A percentile compares a stretch with the other conserved stretches of the same genome.
Evolutionary conservation across 108 stramenopile species (phyloP).

Genomic region (Discostella pseudostelligera): DNA sequence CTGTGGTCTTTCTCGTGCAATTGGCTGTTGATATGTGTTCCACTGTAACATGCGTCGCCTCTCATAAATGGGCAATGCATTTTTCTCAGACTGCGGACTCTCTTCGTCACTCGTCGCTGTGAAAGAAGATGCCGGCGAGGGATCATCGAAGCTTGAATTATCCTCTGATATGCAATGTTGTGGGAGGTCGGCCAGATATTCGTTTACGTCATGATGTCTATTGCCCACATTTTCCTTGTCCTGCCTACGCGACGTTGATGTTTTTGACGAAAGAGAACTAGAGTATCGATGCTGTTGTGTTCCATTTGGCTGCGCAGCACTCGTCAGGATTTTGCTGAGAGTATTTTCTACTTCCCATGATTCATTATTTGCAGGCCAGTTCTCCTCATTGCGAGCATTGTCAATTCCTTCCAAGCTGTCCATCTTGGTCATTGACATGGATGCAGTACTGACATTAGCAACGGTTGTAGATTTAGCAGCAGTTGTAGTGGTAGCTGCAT

Average conservation of each 20-base stretch:
- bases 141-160: not conserved
- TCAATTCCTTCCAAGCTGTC: not conserved
- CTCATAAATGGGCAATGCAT: not conserved
- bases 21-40: not conserved
- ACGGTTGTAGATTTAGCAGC: not conserved
- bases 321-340: no score
- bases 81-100: not conserved
- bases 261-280: not conserved
- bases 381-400: not conserved
- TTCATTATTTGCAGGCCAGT: no score
- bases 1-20: not conserved
- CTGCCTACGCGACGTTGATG: not conserved
- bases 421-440: not conserved
- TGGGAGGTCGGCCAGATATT: not conserved
- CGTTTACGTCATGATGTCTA: not conserved
- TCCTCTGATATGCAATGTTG: no score
- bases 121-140: constrained; percentile 1
- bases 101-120: not conserved
- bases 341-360: no score
- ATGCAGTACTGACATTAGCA: not conserved
- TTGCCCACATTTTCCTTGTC: not conserved
- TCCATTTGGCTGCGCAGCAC: no score
- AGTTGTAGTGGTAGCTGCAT: not conserved
- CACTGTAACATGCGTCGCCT: not conserved
- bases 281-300: no score